Percentiles rank a stretch among this genome's conserved stretches.
Conservation (phyloP, 139 green algal species). For the Diplosphaera chodatii region DNA sequence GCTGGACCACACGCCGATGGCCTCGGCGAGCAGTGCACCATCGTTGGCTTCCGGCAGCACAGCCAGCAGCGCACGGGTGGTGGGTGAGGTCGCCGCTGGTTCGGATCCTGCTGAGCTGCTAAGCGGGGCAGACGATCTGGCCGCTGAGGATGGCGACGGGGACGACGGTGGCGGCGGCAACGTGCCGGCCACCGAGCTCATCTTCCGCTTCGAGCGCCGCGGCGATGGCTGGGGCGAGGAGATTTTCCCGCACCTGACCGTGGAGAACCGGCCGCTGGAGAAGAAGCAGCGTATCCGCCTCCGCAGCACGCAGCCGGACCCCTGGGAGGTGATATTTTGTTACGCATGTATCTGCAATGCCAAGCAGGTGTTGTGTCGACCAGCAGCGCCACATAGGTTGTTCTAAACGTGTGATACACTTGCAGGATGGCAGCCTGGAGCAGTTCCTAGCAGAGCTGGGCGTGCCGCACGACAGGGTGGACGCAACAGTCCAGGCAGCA, state of each 20-base stretch:
- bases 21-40: too few species aligned
- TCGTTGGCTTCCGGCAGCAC: too few species aligned
- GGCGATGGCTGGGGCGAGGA: slow-evolving; percentile 57
- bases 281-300: slow-evolving; percentile 4
- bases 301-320: slow-evolving; percentile 6
- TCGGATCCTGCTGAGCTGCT: too few species aligned
- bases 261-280: slow-evolving; percentile 35
- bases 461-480: slow-evolving; percentile 30
- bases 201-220: slow-evolving; percentile 44
- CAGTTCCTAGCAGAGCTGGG: slow-evolving; percentile 39
- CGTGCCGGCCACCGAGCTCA: slow-evolving; percentile 34
- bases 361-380: too few species aligned
- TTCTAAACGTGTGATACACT: too few species aligned
- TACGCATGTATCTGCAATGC: too few species aligned
- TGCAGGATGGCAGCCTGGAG: slow-evolving; percentile 44
- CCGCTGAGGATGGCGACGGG: background rate
- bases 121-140: background rate
- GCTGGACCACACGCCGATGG: background rate
- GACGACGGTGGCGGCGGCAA: background rate
- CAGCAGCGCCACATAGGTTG: too few species aligned
- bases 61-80: too few species aligned
- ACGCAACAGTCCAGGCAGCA: slow-evolving; percentile 31
- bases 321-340: slow-evolving; percentile 24
- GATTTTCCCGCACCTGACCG: slow-evolving; percentile 38
- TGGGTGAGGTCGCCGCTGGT: too few species aligned